These are phyloP conservation scores for Cryptococcus hybrid DNA, from an alignment of 1,284 basidiomycete genomes.

Conservation along the genomic window DNA sequence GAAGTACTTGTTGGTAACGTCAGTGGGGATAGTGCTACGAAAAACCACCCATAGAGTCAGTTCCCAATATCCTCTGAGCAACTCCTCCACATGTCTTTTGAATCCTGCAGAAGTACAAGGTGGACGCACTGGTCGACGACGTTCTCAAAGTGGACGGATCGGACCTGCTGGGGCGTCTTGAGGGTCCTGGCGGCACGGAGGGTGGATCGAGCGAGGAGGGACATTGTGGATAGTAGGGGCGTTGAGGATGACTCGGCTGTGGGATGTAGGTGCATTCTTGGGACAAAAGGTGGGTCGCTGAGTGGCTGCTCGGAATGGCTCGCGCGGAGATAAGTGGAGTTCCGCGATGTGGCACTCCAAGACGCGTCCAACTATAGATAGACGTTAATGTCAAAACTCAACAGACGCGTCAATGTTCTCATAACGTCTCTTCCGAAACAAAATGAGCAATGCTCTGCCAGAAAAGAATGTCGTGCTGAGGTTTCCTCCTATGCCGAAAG, in stretches of 20 bases:
- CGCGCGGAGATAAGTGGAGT: background rate
- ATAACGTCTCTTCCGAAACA: background rate
- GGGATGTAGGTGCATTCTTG: background rate
- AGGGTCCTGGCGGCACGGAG: conserved; percentile 22
- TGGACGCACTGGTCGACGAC: conserved; percentile 37
- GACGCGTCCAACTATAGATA: too few species aligned
- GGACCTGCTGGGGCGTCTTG: conserved; percentile 21
- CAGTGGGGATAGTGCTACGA: conserved; percentile 39
- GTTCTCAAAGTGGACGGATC: conserved; percentile 36
- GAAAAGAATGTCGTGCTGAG: conserved; percentile 19
- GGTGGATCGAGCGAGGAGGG: conserved; percentile 28
- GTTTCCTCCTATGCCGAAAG: conserved; percentile 14
- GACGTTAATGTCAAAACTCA: background rate
- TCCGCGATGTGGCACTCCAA: background rate
- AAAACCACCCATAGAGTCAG: background rate
- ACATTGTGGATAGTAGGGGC: conserved; percentile 19
- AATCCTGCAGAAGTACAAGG: background rate
- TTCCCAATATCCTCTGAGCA: background rate
- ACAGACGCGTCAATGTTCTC: background rate
- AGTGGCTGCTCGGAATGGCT: background rate
- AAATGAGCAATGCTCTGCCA: conserved; percentile 1
- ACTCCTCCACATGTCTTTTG: background rate
- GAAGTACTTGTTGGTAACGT: conserved; percentile 35
- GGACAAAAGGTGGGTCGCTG: background rate
- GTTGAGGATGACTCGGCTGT: too few species aligned